Evolutionary conservation across 257 asterid genomes (phyloP).

Genomic region (Salvia miltiorrhiza): DNA sequence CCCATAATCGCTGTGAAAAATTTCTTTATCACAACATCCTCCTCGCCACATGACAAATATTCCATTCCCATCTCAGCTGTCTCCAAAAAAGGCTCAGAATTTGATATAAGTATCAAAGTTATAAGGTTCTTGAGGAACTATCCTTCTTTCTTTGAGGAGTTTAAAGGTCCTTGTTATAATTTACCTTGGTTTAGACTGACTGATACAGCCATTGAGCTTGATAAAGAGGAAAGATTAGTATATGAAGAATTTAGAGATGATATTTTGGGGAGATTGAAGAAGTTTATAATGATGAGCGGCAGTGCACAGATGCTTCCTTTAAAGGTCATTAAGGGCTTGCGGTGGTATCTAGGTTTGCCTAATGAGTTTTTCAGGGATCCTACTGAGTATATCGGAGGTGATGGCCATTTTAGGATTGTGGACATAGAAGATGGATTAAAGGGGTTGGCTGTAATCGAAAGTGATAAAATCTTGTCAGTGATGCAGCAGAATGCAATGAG

Average conservation of each 20-base stretch:
- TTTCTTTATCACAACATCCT: conserved; percentile 60
- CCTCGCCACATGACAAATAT: conserved; percentile 57
- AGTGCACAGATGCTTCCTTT: conserved; percentile 56
- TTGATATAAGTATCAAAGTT: too few relatives aligned
- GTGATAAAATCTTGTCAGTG: conserved; percentile 33
- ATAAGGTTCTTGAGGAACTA: too few relatives aligned
- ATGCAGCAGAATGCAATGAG: conserved; percentile 63
- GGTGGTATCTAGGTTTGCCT: conserved; percentile 82
- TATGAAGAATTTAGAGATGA: conserved; percentile 73
- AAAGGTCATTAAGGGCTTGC: conserved; percentile 61
- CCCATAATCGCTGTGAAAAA: conserved; percentile 63
- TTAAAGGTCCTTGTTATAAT: too few relatives aligned
- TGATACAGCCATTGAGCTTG: too few relatives aligned
- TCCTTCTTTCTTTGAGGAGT: too few relatives aligned
- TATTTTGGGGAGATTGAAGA: conserved; percentile 56
- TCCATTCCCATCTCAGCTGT: too few relatives aligned
- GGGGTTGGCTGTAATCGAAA: conserved; percentile 48
- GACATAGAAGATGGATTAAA: conserved; percentile 73
- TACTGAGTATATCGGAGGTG: conserved; percentile 31
- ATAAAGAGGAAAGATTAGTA: too few relatives aligned
- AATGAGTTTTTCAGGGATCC: conserved; percentile 58
- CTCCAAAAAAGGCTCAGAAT: too few relatives aligned
- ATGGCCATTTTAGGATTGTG: conserved; percentile 42
- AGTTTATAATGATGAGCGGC: conserved; percentile 72
- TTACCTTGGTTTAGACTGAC: too few relatives aligned